Percentiles rank a stretch among this genome's conserved stretches.
Conservation (phyloP, 805 yeast species). For the Wickerhamiella cacticola region DNA sequence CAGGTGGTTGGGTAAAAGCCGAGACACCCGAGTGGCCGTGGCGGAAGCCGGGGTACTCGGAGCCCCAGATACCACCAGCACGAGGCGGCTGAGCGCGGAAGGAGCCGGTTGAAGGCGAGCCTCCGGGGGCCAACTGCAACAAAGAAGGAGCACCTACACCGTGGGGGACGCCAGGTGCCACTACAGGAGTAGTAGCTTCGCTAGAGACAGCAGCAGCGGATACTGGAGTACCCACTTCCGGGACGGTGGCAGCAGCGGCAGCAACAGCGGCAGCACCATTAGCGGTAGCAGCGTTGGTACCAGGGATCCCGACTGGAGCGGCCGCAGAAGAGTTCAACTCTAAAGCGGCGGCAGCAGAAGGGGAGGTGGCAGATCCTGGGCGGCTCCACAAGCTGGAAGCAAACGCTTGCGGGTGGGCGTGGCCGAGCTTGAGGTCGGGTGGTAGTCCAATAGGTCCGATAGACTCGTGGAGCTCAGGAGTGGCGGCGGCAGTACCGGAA, state of each 20-base stretch:
- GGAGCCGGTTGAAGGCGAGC: conserved; percentile 7
- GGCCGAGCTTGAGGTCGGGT: neutral
- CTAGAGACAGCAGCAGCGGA: conserved; percentile 24
- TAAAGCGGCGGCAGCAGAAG: conserved; percentile 22
- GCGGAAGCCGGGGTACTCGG: conserved; percentile 8
- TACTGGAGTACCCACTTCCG: conserved; percentile 29
- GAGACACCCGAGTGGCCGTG: conserved; percentile 8
- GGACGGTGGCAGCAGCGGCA: conserved; percentile 15
- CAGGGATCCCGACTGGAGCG: no score
- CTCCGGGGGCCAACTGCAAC: conserved; percentile 20
- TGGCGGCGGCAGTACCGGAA: neutral
- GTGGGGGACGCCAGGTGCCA: neutral
- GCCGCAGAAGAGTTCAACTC: conserved; percentile 31
- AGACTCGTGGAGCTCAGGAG: neutral
- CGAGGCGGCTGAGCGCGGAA: conserved; percentile 7
- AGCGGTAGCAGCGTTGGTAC: neutral
- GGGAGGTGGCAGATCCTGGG: neutral
- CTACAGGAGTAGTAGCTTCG: neutral
- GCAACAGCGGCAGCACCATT: neutral
- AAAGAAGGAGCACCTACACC: conserved; percentile 11
- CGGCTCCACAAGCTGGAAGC: conserved; percentile 2
- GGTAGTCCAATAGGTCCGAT: neutral
- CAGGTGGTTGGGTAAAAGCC: conserved; percentile 4
- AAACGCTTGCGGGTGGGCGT: neutral
- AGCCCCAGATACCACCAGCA: conserved; percentile 13